Evolutionary conservation across 352 stramenopile genomes (phyloP).

Genomic region (Phytophthora pseudosyringae): DNA sequence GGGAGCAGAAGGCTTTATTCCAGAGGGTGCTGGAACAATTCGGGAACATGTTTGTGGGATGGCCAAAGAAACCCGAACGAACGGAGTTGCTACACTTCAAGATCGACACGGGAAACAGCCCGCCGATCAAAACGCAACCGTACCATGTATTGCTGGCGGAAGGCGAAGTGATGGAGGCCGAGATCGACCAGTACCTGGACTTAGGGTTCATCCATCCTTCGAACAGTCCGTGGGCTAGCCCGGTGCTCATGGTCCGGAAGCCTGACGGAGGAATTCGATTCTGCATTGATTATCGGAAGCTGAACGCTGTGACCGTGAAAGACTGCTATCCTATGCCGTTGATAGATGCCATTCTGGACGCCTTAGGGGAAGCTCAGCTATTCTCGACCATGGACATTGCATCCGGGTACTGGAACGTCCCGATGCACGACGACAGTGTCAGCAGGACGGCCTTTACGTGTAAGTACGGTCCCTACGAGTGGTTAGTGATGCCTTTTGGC

Average conservation of each 20-base stretch:
- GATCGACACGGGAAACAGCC: slow-evolving; percentile 12
- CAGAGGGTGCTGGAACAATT: neutral
- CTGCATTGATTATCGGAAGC: slow-evolving; percentile 13
- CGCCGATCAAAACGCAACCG: slow-evolving; percentile 13
- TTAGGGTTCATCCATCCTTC: neutral
- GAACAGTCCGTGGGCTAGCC: slow-evolving; percentile 15
- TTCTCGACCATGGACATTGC: too few species aligned
- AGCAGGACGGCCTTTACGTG: too few species aligned
- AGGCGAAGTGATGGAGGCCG: slow-evolving; percentile 4
- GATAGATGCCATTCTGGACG: too few species aligned
- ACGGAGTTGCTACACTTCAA: slow-evolving; percentile 13
- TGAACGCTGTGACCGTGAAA: slow-evolving; percentile 15
- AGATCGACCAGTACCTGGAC: slow-evolving; percentile 19
- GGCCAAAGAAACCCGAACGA: neutral
- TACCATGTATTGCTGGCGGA: slow-evolving; percentile 15
- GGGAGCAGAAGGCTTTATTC: neutral
- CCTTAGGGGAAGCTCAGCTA: too few species aligned
- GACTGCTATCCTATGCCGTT: slow-evolving; percentile 3
- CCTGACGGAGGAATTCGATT: slow-evolving; percentile 15
- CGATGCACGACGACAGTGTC: too few species aligned
- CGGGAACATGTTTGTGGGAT: slow-evolving; percentile 3
- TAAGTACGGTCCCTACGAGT: too few species aligned
- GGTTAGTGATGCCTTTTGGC: too few species aligned
- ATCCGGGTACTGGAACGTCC: too few species aligned
- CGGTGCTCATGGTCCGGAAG: slow-evolving; percentile 21